These are phyloP conservation scores for Castanea crenata DNA, from an alignment of 306 rosid genomes.

Conservation along the genomic window DNA sequence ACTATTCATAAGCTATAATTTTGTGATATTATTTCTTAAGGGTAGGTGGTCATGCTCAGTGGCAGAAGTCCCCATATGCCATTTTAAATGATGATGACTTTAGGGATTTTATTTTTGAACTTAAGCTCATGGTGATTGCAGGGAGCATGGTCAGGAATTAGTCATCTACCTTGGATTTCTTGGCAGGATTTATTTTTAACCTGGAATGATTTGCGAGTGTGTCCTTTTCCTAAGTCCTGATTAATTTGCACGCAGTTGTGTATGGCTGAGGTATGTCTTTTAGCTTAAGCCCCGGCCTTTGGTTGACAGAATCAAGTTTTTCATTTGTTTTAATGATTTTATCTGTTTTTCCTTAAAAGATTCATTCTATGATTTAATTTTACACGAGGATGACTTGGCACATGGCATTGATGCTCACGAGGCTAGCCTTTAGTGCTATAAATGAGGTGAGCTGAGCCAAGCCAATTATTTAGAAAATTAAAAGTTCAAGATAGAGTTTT, in stretches of 20 bases:
- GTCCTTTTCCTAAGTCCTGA: constrained; percentile 5
- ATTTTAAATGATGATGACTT: constrained; percentile 22
- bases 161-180: constrained; percentile 11
- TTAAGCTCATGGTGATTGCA: constrained; percentile 13
- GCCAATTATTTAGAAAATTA: no score
- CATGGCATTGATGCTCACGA: constrained; percentile 2
- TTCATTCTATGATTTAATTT: constrained; percentile 1
- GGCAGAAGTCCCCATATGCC: constrained; percentile 6
- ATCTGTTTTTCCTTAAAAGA: background rate
- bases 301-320: background rate
- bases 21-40: background rate
- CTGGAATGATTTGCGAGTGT: background rate
- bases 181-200: constrained; percentile 1
- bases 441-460: no score
- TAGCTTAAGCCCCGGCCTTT: constrained; percentile 3
- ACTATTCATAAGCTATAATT: background rate
- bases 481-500: no score
- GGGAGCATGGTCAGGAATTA: constrained; percentile 9
- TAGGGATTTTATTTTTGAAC: constrained; percentile 21
- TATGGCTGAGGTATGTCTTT: constrained; percentile 17
- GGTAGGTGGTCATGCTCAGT: constrained; percentile 8
- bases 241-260: constrained; percentile 12
- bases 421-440: background rate
- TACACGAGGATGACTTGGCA: background rate
- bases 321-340: background rate